Evolutionary conservation across 2,329 filamentous ascomycete species (phyloP).

Genomic region (Penicillium polonicum): DNA sequence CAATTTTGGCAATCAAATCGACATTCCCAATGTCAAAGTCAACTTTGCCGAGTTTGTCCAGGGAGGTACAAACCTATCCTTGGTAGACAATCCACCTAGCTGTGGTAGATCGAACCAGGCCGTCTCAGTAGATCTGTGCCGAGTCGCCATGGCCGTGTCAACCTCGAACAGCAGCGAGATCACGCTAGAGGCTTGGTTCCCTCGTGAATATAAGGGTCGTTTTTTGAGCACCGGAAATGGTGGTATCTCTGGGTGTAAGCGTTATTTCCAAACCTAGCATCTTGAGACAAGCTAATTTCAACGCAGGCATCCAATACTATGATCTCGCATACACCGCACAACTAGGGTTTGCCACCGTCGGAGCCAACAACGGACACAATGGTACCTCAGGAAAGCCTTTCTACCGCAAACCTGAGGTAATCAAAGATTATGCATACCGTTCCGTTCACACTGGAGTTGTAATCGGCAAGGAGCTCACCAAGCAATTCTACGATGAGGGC

Average conservation of each 20-base stretch:
- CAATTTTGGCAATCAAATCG: slow-evolving; percentile 26
- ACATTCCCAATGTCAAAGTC: slow-evolving; percentile 32
- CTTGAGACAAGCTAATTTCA: neutral
- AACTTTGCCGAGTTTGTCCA: slow-evolving; percentile 37
- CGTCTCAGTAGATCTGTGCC: slow-evolving; percentile 42
- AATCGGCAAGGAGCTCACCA: slow-evolving; percentile 43
- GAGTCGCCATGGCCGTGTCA: slow-evolving; percentile 43
- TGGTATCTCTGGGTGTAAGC: slow-evolving; percentile 49
- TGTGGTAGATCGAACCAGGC: slow-evolving; percentile 37
- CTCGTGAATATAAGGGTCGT: slow-evolving; percentile 46
- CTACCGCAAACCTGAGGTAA: slow-evolving; percentile 46
- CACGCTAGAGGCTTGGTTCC: slow-evolving; percentile 50
- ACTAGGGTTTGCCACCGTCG: slow-evolving; percentile 48
- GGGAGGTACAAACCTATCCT: slow-evolving; percentile 39
- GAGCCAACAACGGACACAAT: slow-evolving; percentile 53
- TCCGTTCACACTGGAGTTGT: slow-evolving; percentile 44
- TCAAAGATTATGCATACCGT: slow-evolving; percentile 51
- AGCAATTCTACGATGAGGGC: slow-evolving; percentile 40
- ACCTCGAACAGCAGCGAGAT: slow-evolving; percentile 49
- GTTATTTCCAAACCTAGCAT: neutral
- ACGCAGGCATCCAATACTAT: slow-evolving; percentile 46
- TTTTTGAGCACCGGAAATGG: slow-evolving; percentile 53
- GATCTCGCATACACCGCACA: slow-evolving; percentile 45
- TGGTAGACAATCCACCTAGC: slow-evolving; percentile 39
- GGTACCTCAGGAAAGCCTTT: slow-evolving; percentile 49